Base-by-base conservation (phyloP, 1,284 basidiomycete species). In the Trichosporon coremiiforme region DNA sequence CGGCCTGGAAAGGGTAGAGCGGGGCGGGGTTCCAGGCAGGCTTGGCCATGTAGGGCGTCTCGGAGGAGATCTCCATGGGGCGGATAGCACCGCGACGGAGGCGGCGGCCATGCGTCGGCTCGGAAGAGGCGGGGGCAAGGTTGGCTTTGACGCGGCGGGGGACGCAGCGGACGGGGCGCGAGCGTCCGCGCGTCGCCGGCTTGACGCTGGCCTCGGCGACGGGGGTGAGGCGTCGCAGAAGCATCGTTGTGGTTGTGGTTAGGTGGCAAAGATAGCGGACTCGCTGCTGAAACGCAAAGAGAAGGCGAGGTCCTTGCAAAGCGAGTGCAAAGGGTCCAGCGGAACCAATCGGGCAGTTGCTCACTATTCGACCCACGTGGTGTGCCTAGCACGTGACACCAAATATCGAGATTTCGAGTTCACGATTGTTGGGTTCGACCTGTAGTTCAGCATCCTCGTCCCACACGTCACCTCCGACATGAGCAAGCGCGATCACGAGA, bases 401-500 rank as follows among this genome's bases (percentile, higher is more conserved):
- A 15, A 64, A 35, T 62, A 31, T 35, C 57, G 29, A 62, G 25
- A 63, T 36, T 66, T 69, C 64, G 25, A 63, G 31, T 13, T 62
- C 12, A 17, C 29, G 57, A n/a, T 62, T 62, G 57, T 62, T 62
- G 57, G 57, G 57, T 62, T 62, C 57, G 29, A 62, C 29, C 57
- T n/a, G 31, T 15, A 31, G 15, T n/a, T 5, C n/a, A 33, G 29
- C 15, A n/a, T 22, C 57, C 17, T 62, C 31, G 31, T 9, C 31
- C 57, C 13, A n/a, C 33, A n/a, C 57, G 57, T 62, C 57, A 35
- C 57, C 57, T 31, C 36, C 50, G 47, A 65, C 64, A 79, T 79
- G 78, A 69, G 76, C 50, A 81, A 81, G 71, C 69, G 79, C 68
- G 53, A 76, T 13, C 76, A 76, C 73, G 77, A 78, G 25, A 66